phyloP scores from a whole-genome alignment of 2,329 filamentous ascomycete species.

The Fusarium falciforme region DNA sequence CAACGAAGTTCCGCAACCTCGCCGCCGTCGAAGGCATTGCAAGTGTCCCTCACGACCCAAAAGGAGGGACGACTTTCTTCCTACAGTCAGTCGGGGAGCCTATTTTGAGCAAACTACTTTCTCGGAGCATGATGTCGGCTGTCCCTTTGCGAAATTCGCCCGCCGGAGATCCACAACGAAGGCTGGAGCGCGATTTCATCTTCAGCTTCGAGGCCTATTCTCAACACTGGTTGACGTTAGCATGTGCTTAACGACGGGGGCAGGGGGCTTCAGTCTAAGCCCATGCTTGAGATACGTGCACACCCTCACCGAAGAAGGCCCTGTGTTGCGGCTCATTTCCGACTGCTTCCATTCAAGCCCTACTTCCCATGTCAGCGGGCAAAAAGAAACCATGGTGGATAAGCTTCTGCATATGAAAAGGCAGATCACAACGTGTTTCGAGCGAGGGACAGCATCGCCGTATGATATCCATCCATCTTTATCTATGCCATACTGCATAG shows the following conservation, averaged over 20 bases:
- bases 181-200: background rate
- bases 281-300: background rate
- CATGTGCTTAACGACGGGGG: background rate
- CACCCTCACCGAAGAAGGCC: background rate
- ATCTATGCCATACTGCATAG: background rate
- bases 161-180: background rate
- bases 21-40: background rate
- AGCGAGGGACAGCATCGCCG: background rate
- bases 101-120: background rate
- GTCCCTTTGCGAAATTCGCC: background rate
- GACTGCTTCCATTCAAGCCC: accelerated
- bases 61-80: background rate
- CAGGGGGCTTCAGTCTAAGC: background rate
- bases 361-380: background rate
- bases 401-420: background rate
- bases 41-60: background rate
- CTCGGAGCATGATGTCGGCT: background rate
- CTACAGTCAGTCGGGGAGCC: background rate
- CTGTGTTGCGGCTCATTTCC: background rate
- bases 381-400: accelerated
- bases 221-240: background rate
- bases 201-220: background rate
- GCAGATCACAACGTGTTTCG: background rate
- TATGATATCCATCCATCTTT: background rate
- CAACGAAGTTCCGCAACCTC: background rate